Conservation (phyloP, 2,329 filamentous ascomycete genomes). For the Coniella lustricola region DNA sequence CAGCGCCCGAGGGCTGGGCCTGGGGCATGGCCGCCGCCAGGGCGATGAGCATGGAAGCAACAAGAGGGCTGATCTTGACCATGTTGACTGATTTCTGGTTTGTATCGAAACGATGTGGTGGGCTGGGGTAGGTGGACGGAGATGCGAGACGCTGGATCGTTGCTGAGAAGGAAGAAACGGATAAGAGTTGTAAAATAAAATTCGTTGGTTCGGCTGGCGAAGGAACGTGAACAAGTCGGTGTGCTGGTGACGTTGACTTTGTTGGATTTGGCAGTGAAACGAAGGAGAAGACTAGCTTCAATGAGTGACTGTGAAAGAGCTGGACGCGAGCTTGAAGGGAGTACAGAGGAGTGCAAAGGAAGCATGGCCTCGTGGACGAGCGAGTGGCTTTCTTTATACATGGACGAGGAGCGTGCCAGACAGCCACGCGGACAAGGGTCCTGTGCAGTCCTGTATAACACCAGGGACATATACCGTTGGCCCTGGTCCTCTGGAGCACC, state of each 20-base stretch:
- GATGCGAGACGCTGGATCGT: neutral
- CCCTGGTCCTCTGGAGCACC: too few relatives aligned
- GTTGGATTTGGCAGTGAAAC: conserved; percentile 5
- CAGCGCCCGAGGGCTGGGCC: conserved; percentile 3
- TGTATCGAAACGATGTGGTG: neutral
- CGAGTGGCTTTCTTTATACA: conserved; percentile 10
- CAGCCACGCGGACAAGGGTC: too few relatives aligned
- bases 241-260: too few relatives aligned
- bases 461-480: too few relatives aligned
- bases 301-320: conserved; percentile 14
- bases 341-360: conserved; percentile 7
- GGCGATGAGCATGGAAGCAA: conserved; percentile 11
- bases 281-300: conserved; percentile 16
- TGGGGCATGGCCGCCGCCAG: conserved; percentile 12
- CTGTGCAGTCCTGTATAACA: too few relatives aligned
- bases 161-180: neutral
- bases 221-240: conserved; percentile 4
- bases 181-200: conserved; percentile 2
- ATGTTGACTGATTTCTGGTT: conserved; percentile 15
- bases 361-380: neutral
- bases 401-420: too few relatives aligned
- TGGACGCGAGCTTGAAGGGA: conserved; percentile 11
- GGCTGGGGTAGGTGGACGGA: neutral
- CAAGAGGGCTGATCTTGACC: conserved; percentile 16
- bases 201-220: conserved; percentile 13